Conservation (phyloP, 495 filamentous ascomycete genomes). For the Podospora comata region DNA sequence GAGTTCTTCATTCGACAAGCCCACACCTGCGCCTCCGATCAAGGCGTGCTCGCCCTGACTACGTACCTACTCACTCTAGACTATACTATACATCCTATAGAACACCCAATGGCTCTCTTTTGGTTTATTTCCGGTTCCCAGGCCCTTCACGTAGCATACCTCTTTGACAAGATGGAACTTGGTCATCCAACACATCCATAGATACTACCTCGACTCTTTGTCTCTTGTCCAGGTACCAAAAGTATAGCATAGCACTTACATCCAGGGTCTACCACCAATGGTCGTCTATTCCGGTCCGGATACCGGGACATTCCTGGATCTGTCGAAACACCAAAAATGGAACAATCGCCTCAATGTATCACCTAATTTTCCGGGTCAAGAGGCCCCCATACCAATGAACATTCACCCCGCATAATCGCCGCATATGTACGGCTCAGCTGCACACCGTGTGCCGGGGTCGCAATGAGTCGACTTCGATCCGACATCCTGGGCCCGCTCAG, state of each 20-base stretch:
- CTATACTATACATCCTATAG: background rate
- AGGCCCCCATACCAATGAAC: background rate
- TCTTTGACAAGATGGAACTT: background rate
- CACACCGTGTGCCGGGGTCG: background rate
- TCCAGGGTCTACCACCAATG: background rate
- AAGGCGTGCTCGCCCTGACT: background rate
- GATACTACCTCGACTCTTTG: background rate
- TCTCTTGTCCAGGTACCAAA: background rate
- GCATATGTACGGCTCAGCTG: background rate
- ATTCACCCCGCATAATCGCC: background rate
- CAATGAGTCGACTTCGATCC: conserved; percentile 6
- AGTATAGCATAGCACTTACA: background rate
- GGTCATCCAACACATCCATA: background rate
- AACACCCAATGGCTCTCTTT: background rate
- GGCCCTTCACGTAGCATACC: background rate
- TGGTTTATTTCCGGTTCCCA: background rate
- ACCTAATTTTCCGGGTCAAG: conserved; percentile 9
- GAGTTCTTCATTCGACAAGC: background rate
- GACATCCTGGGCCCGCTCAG: background rate
- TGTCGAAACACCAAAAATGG: background rate
- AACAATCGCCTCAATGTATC: conserved; percentile 13
- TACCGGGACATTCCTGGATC: conserved; percentile 3
- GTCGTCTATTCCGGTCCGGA: background rate
- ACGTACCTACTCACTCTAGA: background rate
- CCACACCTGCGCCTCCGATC: conserved; percentile 3